Percentiles rank a stretch among this genome's conserved stretches.
These are phyloP conservation scores for Lomentospora prolificans DNA, from an alignment of 2,329 filamentous ascomycete genomes.

Conservation along the genomic window DNA sequence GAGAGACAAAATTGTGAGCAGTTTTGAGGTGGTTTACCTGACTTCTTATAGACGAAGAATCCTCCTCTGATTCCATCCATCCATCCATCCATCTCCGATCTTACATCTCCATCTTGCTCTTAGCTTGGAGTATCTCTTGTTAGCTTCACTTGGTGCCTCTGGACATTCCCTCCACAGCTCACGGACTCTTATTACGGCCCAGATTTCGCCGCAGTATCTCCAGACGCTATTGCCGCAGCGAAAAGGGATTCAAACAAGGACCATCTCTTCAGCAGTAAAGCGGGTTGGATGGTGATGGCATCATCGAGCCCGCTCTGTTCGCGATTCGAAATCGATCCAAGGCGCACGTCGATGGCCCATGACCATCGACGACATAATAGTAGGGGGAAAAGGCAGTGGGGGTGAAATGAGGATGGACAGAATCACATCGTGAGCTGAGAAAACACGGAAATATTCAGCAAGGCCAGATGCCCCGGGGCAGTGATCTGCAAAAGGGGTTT, in stretches of 20 bases:
- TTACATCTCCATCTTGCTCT: not conserved
- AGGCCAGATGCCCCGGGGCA: not conserved
- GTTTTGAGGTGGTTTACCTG: not conserved
- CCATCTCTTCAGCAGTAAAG: not conserved
- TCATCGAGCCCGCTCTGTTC: not conserved
- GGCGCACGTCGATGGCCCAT: no score
- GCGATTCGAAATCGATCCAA: no score
- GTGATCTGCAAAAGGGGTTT: not conserved
- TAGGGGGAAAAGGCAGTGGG: not conserved
- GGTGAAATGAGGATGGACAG: slow-evolving; percentile 1
- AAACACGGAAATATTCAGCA: not conserved
- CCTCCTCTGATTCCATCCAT: not conserved
- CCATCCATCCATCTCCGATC: not conserved
- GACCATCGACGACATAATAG: not conserved
- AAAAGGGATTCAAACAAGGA: not conserved
- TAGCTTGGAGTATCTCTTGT: not conserved
- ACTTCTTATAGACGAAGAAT: not conserved
- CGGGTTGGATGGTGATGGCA: not conserved
- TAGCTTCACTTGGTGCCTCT: no score
- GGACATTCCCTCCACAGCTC: not conserved
- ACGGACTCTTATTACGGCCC: not conserved
- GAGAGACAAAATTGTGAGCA: not conserved
- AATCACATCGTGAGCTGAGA: not conserved
- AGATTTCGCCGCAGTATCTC: not conserved
- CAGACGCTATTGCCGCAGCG: not conserved